These are phyloP conservation scores for Alternaria sp. DNA, from an alignment of 2,329 filamentous ascomycete species.

Conservation along the genomic window DNA sequence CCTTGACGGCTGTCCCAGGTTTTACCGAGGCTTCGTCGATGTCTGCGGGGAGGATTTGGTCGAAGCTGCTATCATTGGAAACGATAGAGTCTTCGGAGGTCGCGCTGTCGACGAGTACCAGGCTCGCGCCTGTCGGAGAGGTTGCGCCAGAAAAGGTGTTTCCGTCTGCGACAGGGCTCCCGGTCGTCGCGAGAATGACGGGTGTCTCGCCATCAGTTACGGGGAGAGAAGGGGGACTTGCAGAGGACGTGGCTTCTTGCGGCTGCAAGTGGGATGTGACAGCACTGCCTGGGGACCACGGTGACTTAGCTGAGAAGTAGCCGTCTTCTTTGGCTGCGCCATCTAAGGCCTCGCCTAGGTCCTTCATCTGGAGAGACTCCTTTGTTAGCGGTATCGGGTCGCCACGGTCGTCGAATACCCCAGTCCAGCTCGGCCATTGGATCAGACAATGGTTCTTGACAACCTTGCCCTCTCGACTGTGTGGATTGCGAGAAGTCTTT, in stretches of 20 bases:
- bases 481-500: slow-evolving; percentile 15
- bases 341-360: slow-evolving; percentile 10
- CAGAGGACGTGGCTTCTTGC: background rate
- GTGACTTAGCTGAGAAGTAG: background rate
- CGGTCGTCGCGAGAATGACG: slow-evolving; percentile 43
- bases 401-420: slow-evolving; percentile 31
- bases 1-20: background rate
- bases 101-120: slow-evolving; percentile 81
- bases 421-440: slow-evolving; percentile 34
- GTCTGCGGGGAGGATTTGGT: slow-evolving; percentile 3
- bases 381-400: slow-evolving; percentile 12
- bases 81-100: slow-evolving; percentile 6
- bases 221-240: slow-evolving; percentile 3
- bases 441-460: slow-evolving; percentile 33
- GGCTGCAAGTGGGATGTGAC: background rate
- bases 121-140: slow-evolving; percentile 90
- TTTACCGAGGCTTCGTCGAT: background rate
- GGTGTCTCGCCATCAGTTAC: background rate
- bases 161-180: slow-evolving; percentile 72
- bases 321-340: background rate
- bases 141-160: slow-evolving; percentile 93
- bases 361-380: slow-evolving; percentile 10
- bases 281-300: background rate
- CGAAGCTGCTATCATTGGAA: slow-evolving; percentile 22
- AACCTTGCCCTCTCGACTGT: slow-evolving; percentile 22